Base-by-base conservation (phyloP, 306 rosid species). In the Fagus sylvatica region DNA sequence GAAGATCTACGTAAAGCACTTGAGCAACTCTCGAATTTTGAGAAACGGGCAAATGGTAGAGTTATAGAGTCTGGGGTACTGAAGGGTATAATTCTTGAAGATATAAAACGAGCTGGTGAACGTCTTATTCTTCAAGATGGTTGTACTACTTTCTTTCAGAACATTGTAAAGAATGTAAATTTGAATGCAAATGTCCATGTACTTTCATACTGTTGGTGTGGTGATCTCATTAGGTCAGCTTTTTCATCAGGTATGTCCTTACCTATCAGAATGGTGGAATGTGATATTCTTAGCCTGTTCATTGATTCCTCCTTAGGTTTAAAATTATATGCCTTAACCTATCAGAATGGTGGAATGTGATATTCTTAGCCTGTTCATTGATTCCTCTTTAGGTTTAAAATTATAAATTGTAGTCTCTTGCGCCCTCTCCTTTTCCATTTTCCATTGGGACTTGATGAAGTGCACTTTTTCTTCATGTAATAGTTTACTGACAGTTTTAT, bases 161-260 rank as follows among this genome's bases (percentile, higher is more conserved):
- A 62, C 53, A 71, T 88, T 74, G 79, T 84, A 9, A 89, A 89
- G 85, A 88, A 82, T 56, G 91, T 87, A 84, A 88, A 85, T 48
- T 82, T 93, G 78, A 90, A 88, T 67, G 87, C 90, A 54, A 88
- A 80, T 39, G 90, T 96, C 69, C 96, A 96, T 85, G 82, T 96
- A 81, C 94, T 96, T 75, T 96, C 99, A 11, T 96, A 91, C 78
- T 96, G 99, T 89, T 96, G 99, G 99, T 96, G 99, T 15, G 97
- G 90, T 69, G 99, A 93, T 83, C 94, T 96, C 81, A 93, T 96
- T 43, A 88, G 96, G 62, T 93, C 99, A 61, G 87, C 93, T 76
- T 90, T 96, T 84, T 91, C 87, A 64, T 78, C 96, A 85, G 98
- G 99, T 96, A 87, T 82, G 76, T 55, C 75, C 68, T 84, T 77